Conservation (phyloP, 2,329 filamentous ascomycete species). For the Pseudocercospora macadamiae region DNA sequence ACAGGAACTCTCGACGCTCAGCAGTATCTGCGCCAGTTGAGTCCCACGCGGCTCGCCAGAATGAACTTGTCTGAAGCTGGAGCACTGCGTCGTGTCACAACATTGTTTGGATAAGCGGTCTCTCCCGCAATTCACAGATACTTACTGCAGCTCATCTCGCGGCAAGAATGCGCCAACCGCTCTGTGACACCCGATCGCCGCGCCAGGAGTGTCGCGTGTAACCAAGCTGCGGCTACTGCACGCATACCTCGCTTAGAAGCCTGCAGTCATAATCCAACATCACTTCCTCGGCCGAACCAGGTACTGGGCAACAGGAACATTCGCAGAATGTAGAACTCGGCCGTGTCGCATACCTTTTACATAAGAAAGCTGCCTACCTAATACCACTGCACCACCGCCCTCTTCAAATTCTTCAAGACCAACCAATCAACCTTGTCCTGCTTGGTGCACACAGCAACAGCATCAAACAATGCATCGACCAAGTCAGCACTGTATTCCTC, state of each 20-base stretch:
- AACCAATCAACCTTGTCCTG: conserved; percentile 25
- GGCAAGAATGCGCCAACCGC: not conserved
- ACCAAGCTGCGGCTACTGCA: not conserved
- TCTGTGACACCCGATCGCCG: not conserved
- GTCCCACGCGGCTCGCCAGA: no score
- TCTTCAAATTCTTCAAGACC: conserved; percentile 19
- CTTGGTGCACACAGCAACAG: conserved; percentile 25
- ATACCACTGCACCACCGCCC: conserved; percentile 6
- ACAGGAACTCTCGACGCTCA: not conserved
- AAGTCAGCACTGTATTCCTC: conserved; percentile 14
- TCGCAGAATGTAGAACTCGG: not conserved
- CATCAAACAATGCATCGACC: conserved; percentile 22
- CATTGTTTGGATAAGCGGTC: not conserved
- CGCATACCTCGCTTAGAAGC: not conserved
- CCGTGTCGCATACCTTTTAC: not conserved
- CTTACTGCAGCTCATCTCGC: not conserved
- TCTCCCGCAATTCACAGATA: not conserved
- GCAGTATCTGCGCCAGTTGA: not conserved
- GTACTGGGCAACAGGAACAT: not conserved
- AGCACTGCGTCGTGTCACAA: not conserved
- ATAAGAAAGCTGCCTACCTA: not conserved
- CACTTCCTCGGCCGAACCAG: not conserved
- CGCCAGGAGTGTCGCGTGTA: not conserved
- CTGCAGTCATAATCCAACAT: not conserved
- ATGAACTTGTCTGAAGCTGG: no score